Evolutionary conservation across 345 rosid genomes (phyloP), one percentile per base, ranked within the genome.

Genomic region (Eucalyptus virginea): DNA sequence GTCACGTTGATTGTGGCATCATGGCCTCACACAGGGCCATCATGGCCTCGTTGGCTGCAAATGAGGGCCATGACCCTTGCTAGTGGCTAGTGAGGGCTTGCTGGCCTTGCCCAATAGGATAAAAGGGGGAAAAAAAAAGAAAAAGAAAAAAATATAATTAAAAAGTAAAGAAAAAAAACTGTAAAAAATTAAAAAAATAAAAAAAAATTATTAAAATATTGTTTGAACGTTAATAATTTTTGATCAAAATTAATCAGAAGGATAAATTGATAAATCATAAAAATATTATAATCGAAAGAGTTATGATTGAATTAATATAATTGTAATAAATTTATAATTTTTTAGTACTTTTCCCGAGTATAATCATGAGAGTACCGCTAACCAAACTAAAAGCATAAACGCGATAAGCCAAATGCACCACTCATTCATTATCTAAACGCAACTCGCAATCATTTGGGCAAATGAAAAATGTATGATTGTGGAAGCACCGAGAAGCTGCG

Each of bases 61-160:
- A 26, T 2, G 6, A 56, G 30, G 14, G 2, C 62, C 3, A 24
- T 26, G 13, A 10, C 14, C 14, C 6, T 56, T 9, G 30, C 30
- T 9, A 56, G 30, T 23, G 62, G 30, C 13, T 23, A 24, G 13
- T 56, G 62, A 56, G 30, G 62, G 30, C 30, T 24, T 24, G 14
- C 0, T 24, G 13, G 30, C 30, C 62, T 24, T 56, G 0, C 6
- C 30, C 0, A 56, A 9, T 56, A 30, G 14, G 30, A 56, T 56
- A 6, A 56, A 56, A 5, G 13, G 30, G 0, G 0, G 1, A 9
- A 21, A 54, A 21, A 3, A 7, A 9, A 21, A 3, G 2, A 8
- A 54, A 21, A 21, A 21, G 2, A 0, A 4, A 56, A 56, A 56
- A 52, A 0, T 8, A 56, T 10, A 24, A 56, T 56, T 56, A 24